A percentile compares a stretch with the other conserved stretches of the same genome.
Conservation (phyloP, 2,329 filamentous ascomycete species). For the Aspergillus pseudoterreus region DNA sequence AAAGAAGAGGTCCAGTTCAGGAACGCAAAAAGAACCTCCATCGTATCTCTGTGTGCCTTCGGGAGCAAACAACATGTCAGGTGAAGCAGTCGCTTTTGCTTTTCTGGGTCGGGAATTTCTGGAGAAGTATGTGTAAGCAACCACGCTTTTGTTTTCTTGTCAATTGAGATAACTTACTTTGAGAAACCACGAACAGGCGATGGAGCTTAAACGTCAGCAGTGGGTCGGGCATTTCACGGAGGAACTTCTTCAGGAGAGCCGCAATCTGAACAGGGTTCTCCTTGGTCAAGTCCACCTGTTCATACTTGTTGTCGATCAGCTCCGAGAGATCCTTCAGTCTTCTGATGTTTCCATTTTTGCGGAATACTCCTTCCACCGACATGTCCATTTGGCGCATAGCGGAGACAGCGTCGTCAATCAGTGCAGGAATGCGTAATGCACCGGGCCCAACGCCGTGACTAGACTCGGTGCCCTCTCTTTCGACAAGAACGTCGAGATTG, state of each 20-base stretch:
- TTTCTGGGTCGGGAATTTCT: conserved; percentile 76
- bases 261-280: conserved; percentile 93
- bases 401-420: conserved; percentile 90
- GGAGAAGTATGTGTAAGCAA: conserved; percentile 6
- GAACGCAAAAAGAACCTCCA: conserved; percentile 94
- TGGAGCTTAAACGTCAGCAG: conserved; percentile 94
- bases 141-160: not conserved
- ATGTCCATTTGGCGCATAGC: conserved; percentile 99
- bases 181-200: conserved; percentile 81
- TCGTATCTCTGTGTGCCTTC: conserved; percentile 85
- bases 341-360: conserved; percentile 98
- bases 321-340: conserved; percentile 83
- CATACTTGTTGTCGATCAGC: conserved; percentile 79
- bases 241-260: conserved; percentile 89
- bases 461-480: conserved; percentile 93
- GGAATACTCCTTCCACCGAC: conserved; percentile 96
- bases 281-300: conserved; percentile 78
- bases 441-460: conserved; percentile 94
- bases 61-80: conserved; percentile 88
- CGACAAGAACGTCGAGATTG: conserved; percentile 79
- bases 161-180: conserved; percentile 53
- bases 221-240: conserved; percentile 90
- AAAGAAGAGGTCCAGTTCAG: conserved; percentile 97
- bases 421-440: conserved; percentile 81
- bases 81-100: conserved; percentile 80